These are phyloP conservation scores for Mycotypha africana DNA, from an alignment of 371 early-diverging fungal genomes.

Conservation along the genomic window DNA sequence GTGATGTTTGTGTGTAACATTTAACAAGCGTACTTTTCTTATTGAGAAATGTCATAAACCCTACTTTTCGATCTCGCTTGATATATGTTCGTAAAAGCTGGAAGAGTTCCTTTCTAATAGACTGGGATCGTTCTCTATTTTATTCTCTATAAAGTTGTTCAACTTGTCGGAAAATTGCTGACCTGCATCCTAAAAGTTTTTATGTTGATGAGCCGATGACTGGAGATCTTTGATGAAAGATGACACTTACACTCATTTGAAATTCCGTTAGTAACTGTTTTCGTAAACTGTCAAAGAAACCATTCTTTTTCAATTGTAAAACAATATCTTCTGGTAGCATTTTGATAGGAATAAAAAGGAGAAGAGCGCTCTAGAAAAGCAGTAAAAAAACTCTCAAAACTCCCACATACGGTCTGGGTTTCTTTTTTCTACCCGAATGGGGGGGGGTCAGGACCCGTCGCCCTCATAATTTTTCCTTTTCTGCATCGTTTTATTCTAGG, in stretches of 20 bases:
- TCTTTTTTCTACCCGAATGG: too few relatives aligned
- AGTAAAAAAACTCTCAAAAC: too few relatives aligned
- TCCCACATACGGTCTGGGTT: too few relatives aligned
- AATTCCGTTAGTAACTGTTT: constrained; percentile 31
- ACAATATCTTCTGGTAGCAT: constrained; percentile 37
- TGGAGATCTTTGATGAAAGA: too few relatives aligned
- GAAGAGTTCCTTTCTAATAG: constrained; percentile 27
- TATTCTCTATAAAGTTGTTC: constrained; percentile 29
- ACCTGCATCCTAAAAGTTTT: constrained; percentile 13
- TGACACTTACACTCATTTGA: constrained; percentile 22
- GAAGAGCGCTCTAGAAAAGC: too few relatives aligned
- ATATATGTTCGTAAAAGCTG: constrained; percentile 18
- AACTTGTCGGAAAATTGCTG: constrained; percentile 20
- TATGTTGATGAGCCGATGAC: too few relatives aligned
- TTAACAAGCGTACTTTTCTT: background rate
- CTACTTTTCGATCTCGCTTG: constrained; percentile 31
- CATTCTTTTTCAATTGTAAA: constrained; percentile 35
- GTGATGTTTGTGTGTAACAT: background rate
- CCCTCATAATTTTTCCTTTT: too few relatives aligned
- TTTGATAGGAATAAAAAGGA: too few relatives aligned
- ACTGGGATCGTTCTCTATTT: constrained; percentile 19
- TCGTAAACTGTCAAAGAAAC: constrained; percentile 37
- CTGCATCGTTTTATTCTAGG: too few relatives aligned
- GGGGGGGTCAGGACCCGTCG: too few relatives aligned
- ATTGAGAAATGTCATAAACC: background rate